Percentiles rank a stretch among this genome's conserved stretches.
Conservation (phyloP, 1,284 basidiomycete genomes). For the Rugosomyces carneus region DNA sequence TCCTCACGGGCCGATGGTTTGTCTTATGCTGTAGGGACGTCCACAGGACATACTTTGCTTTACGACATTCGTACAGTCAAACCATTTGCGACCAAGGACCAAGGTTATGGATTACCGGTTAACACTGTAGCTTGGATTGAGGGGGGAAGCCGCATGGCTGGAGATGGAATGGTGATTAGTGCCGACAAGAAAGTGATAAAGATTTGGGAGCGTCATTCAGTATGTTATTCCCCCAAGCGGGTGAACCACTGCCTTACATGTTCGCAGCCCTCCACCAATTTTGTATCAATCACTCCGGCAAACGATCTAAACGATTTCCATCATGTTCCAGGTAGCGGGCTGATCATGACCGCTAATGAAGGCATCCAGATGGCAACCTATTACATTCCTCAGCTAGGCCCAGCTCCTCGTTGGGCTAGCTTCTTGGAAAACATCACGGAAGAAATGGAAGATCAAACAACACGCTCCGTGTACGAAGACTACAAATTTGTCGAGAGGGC, state of each 20-base stretch:
- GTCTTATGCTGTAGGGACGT: constrained; percentile 91
- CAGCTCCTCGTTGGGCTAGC: constrained; percentile 93
- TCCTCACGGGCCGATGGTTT: constrained; percentile 84
- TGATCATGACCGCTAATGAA: constrained; percentile 88
- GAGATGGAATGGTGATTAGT: constrained; percentile 83
- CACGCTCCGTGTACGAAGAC: constrained; percentile 84
- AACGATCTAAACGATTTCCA: constrained; percentile 86
- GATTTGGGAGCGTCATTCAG: constrained; percentile 85
- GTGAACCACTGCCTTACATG: constrained; percentile 6
- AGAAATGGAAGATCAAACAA: constrained; percentile 87
- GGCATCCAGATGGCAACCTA: constrained; percentile 88
- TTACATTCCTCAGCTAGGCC: constrained; percentile 94
- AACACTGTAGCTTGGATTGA: constrained; percentile 89
- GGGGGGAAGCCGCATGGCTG: constrained; percentile 75
- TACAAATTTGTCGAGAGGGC: constrained; percentile 94
- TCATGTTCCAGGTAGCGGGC: constrained; percentile 78
- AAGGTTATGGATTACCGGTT: constrained; percentile 93
- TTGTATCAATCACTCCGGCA: constrained; percentile 89
- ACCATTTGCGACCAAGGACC: constrained; percentile 90
- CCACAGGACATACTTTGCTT: constrained; percentile 88
- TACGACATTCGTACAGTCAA: constrained; percentile 89
- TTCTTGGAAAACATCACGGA: constrained; percentile 99
- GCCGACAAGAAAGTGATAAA: constrained; percentile 95
- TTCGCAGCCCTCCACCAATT: constrained; percentile 75
- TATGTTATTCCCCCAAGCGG: constrained; percentile 35